Percentiles rank a stretch among this genome's conserved stretches.
Evolutionary conservation across 805 yeast genomes (phyloP).

Genomic region (Ogataea allantospora): DNA sequence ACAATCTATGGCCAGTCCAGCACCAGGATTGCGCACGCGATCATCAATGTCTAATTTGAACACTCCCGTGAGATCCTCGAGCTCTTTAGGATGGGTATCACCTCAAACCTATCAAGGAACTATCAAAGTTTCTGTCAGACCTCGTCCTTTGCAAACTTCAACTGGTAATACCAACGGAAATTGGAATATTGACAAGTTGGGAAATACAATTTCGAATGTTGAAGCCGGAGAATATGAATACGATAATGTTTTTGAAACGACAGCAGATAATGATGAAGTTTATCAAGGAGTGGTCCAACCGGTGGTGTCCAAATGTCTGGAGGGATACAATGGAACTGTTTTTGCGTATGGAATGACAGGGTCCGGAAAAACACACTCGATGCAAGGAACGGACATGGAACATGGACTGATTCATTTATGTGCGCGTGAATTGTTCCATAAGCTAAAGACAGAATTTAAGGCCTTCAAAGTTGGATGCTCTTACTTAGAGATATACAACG

Average conservation of each 20-base stretch:
- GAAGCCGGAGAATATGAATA: slow-evolving; percentile 68
- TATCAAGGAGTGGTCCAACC: slow-evolving; percentile 55
- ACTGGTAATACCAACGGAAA: slow-evolving; percentile 20
- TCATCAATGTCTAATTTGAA: slow-evolving; percentile 22
- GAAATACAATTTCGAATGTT: slow-evolving; percentile 41
- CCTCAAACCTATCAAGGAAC: slow-evolving; percentile 54
- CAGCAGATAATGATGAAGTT: slow-evolving; percentile 53
- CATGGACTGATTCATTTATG: slow-evolving; percentile 75
- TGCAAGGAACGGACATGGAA: slow-evolving; percentile 66
- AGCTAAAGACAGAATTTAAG: slow-evolving; percentile 35
- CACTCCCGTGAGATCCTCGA: slow-evolving; percentile 24
- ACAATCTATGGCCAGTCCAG: slow-evolving; percentile 6
- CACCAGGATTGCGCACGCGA: slow-evolving; percentile 18
- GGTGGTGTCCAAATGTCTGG: slow-evolving; percentile 52
- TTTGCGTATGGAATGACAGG: slow-evolving; percentile 97
- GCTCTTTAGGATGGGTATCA: slow-evolving; percentile 18
- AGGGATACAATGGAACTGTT: slow-evolving; percentile 83
- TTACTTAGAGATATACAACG: slow-evolving; percentile 85
- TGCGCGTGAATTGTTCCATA: slow-evolving; percentile 56
- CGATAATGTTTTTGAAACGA: slow-evolving; percentile 74
- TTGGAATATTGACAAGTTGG: slow-evolving; percentile 45
- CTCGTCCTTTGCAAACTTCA: slow-evolving; percentile 52
- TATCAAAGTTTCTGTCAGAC: slow-evolving; percentile 74
- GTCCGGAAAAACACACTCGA: slow-evolving; percentile 84
- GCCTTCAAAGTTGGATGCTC: slow-evolving; percentile 55